phyloP scores from a whole-genome alignment of 2,329 filamentous ascomycete genomes.

The Fusarium cyanostomum region DNA sequence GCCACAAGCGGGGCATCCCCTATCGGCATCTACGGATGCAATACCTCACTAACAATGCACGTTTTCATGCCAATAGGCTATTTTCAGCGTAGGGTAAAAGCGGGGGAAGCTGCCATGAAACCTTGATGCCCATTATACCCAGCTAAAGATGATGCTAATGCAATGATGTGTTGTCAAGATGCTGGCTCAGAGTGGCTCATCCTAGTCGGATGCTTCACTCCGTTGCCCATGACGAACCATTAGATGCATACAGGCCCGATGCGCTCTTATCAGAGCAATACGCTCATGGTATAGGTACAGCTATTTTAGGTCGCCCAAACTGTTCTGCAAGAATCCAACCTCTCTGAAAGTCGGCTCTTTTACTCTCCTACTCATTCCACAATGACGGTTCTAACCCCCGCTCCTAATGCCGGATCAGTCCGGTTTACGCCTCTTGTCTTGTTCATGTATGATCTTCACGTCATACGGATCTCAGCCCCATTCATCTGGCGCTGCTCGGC shows the following conservation, averaged over 20 bases:
- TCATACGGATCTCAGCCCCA: conserved; percentile 9
- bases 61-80: too few relatives aligned
- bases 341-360: background rate
- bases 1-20: too few relatives aligned
- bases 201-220: background rate
- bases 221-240: background rate
- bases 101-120: too few relatives aligned
- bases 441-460: conserved; percentile 6
- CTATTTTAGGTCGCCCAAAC: background rate
- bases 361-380: background rate
- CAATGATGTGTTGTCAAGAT: background rate
- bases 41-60: too few relatives aligned
- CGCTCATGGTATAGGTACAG: background rate
- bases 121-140: too few relatives aligned
- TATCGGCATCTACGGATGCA: too few relatives aligned
- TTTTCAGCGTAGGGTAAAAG: too few relatives aligned
- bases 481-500: conserved; percentile 8
- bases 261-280: background rate
- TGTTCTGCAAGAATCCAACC: background rate
- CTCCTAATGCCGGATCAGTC: conserved; percentile 7
- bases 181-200: background rate
- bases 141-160: background rate
- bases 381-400: background rate
- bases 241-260: background rate
- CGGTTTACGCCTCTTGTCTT: conserved; percentile 9